phyloP scores from a whole-genome alignment of 768 basidiomycete species.

The Agaricus blazei region DNA sequence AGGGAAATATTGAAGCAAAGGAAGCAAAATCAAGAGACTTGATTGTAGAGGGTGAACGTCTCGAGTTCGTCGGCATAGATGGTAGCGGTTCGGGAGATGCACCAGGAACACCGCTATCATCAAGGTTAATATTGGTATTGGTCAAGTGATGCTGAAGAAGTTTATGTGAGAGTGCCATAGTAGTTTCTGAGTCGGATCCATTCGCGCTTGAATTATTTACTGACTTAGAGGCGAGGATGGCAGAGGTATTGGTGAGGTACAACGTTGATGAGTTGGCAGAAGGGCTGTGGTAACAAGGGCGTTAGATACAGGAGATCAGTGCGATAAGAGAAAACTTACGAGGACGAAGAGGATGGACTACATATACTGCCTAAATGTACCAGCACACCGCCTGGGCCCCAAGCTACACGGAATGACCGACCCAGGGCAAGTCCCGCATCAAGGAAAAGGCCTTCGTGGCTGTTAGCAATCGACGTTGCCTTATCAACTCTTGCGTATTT shows the following conservation, averaged over 20 bases:
- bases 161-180: slow-evolving; percentile 40
- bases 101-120: slow-evolving; percentile 66
- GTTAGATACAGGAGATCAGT: background rate
- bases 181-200: slow-evolving; percentile 21
- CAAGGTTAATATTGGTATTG: slow-evolving; percentile 64
- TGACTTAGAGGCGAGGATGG: slow-evolving; percentile 14
- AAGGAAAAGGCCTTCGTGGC: slow-evolving; percentile 57
- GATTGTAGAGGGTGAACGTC: slow-evolving; percentile 21
- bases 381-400: slow-evolving; percentile 78
- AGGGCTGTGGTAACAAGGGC: slow-evolving; percentile 31
- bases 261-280: slow-evolving; percentile 64
- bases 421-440: slow-evolving; percentile 88
- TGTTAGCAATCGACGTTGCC: slow-evolving; percentile 58
- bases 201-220: slow-evolving; percentile 4
- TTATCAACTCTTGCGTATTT: slow-evolving; percentile 76
- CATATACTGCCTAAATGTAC: slow-evolving; percentile 77
- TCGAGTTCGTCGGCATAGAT: slow-evolving; percentile 15
- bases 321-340: slow-evolving; percentile 36
- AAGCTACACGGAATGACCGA: slow-evolving; percentile 84
- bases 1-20: slow-evolving; percentile 66
- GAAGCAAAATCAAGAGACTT: slow-evolving; percentile 70
- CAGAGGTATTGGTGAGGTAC: slow-evolving; percentile 34
- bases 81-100: slow-evolving; percentile 50
- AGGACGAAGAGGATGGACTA: slow-evolving; percentile 40
- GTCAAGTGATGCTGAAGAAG: slow-evolving; percentile 74